Evolutionary conservation across 306 rosid genomes (phyloP), one percentile per base, ranked within the genome.

Genomic region (Glycyrrhiza uralensis): DNA sequence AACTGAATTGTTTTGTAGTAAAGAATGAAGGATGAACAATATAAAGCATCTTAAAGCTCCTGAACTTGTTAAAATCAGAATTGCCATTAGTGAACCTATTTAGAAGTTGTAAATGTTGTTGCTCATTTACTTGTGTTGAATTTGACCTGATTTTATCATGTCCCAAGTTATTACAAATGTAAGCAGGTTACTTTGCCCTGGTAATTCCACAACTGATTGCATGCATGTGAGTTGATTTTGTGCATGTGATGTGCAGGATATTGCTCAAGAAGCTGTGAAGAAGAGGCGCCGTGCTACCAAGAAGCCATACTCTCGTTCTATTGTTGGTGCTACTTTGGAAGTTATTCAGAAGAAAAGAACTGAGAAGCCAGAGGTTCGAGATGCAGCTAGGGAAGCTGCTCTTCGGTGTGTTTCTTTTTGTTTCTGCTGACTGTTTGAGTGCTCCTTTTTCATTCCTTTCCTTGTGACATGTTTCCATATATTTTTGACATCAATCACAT

Each of bases 231-330:
- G 3, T 35, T 36, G 47, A 28, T 70, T 54, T 28, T 28, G 10
- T 71, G 45, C 13, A 9, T 62, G 15, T 56, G 45, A 11, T 55
- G 19, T 41, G 3, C 38, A 89, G 96, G 96, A 89, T 30, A 77
- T 81, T 71, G 91, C 97, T 33, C 96, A 89, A 72, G 77, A 72
- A 46, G 18, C 77, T 1, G 70, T 46, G 39, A 72, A 60, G 24
- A 72, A 60, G 61, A 60, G 61, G 22, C 69, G 77, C 1, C 49
- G 77, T 3, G 61, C 77, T 6, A 59, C 70, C 38, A 72, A 72
- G n/a, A 72, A 72, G 36, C 77, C 77, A 7, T 72, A 72, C 77
- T 72, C 77, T 1, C 47, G 77, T 49, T 72, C 77, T 6, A 72
- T 72, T 72, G 77, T 72, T 9, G 77, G 77, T 60, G 77, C 77